phyloP scores from a whole-genome alignment of 1,139 yeast species.

The Blastobotrys apis region DNA sequence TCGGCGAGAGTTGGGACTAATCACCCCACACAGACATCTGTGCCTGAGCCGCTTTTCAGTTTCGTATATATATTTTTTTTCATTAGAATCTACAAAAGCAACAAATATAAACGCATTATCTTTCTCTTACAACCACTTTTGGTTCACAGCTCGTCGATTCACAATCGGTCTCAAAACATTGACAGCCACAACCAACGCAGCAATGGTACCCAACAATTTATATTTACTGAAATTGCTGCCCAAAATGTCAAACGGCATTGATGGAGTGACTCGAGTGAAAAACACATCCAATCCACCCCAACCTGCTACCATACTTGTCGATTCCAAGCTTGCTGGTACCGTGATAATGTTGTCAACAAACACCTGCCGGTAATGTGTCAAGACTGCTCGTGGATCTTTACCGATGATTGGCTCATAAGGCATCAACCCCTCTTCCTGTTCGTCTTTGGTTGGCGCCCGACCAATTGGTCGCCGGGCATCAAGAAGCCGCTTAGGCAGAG shows the following conservation, averaged over 20 bases:
- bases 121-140: conserved; percentile 23
- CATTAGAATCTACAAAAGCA: too few species aligned
- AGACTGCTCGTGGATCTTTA: conserved; percentile 43
- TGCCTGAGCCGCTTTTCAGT: too few species aligned
- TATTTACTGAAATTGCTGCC: conserved; percentile 61
- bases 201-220: conserved; percentile 60
- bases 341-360: conserved; percentile 39
- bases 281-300: conserved; percentile 65
- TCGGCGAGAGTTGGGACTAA: too few species aligned
- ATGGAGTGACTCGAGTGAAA: conserved; percentile 75
- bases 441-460: conserved; percentile 50
- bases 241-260: conserved; percentile 76
- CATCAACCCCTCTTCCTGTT: conserved; percentile 55
- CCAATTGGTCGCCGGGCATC: conserved; percentile 43
- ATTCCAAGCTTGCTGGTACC: conserved; percentile 69
- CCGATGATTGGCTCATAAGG: conserved; percentile 66
- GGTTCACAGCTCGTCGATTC: conserved; percentile 36
- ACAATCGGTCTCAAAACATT: conserved; percentile 58
- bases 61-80: too few species aligned
- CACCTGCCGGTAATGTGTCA: conserved; percentile 41
- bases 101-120: too few species aligned
- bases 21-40: too few species aligned
- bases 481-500: conserved; percentile 55
- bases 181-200: conserved; percentile 46
- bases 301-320: conserved; percentile 69